These are phyloP conservation scores for Diaporthe caulivora DNA, from an alignment of 2,329 filamentous ascomycete species.

Conservation along the genomic window DNA sequence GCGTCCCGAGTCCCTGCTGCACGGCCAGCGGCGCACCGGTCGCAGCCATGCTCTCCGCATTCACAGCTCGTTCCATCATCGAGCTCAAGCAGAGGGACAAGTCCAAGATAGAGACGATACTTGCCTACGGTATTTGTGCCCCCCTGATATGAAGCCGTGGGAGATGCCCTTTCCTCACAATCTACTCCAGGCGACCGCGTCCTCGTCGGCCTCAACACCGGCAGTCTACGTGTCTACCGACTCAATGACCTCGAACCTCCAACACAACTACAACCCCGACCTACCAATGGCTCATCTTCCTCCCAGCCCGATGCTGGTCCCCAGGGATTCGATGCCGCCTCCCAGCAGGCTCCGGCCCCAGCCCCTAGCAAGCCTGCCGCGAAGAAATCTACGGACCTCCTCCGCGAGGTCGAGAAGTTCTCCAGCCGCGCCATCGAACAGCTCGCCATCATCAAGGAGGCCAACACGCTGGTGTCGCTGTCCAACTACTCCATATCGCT, in stretches of 20 bases:
- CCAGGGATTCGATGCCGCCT: conserved; percentile 40
- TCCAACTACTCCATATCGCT: conserved; percentile 92
- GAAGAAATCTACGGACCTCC: conserved; percentile 78
- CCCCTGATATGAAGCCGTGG: background rate
- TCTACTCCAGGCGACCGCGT: conserved; percentile 79
- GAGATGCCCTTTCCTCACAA: background rate
- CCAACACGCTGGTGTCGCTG: conserved; percentile 89
- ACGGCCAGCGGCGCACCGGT: conserved; percentile 42
- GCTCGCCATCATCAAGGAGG: conserved; percentile 95
- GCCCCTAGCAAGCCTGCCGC: conserved; percentile 47
- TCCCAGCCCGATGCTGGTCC: conserved; percentile 28
- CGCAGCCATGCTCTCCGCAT: conserved; percentile 90
- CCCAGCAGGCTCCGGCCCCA: conserved; percentile 43
- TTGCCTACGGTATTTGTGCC: conserved; percentile 79
- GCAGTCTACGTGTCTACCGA: conserved; percentile 89
- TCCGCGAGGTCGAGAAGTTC: conserved; percentile 95
- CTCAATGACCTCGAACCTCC: conserved; percentile 75
- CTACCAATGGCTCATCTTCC: conserved; percentile 50
- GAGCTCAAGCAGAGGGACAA: conserved; percentile 97
- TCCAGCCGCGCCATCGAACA: conserved; percentile 91
- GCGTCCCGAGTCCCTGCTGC: conserved; percentile 36
- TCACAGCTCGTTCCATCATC: conserved; percentile 95
- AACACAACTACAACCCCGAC: conserved; percentile 52
- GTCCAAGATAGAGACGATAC: conserved; percentile 95
- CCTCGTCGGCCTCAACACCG: conserved; percentile 91